Conservation (phyloP, 257 asterid genomes). For the Leptodermis oblonga region DNA sequence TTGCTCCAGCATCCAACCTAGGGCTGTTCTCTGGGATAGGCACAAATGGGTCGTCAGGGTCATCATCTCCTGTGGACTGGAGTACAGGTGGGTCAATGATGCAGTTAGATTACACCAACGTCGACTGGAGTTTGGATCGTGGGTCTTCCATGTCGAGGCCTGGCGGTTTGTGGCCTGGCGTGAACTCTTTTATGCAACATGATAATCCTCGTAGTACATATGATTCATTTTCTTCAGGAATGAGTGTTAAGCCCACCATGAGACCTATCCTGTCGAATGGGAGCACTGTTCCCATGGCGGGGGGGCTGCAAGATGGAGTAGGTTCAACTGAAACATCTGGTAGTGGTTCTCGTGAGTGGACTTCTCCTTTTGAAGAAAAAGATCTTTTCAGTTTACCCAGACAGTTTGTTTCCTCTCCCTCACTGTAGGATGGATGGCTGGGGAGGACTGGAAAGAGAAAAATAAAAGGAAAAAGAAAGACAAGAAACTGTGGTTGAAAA, state of each 20-base stretch:
- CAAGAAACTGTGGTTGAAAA: slow-evolving; percentile 31
- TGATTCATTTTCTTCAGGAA: slow-evolving; percentile 49
- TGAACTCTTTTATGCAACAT: slow-evolving; percentile 37
- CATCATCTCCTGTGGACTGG: slow-evolving; percentile 55
- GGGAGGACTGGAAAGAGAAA: slow-evolving; percentile 27
- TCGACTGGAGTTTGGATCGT: slow-evolving; percentile 72
- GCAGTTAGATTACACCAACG: slow-evolving; percentile 52
- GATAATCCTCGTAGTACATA: slow-evolving; percentile 25
- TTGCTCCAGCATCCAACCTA: slow-evolving; percentile 54
- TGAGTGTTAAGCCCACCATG: slow-evolving; percentile 41
- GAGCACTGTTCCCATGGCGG: slow-evolving; percentile 29
- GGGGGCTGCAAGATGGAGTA: slow-evolving; percentile 53
- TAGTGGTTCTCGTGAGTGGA: slow-evolving; percentile 74
- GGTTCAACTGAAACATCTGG: slow-evolving; percentile 32
- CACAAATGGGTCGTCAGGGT: slow-evolving; percentile 35
- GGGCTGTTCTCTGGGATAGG: slow-evolving; percentile 60
- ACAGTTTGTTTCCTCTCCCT: slow-evolving; percentile 89
- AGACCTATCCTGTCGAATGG: slow-evolving; percentile 48
- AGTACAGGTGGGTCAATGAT: slow-evolving; percentile 37
- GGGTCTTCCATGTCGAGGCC: slow-evolving; percentile 28
- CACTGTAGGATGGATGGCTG: slow-evolving; percentile 47
- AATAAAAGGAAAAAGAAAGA: slow-evolving; percentile 36
- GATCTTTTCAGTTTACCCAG: slow-evolving; percentile 84
- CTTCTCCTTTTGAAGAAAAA: slow-evolving; percentile 89
- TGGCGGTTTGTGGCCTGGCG: slow-evolving; percentile 44